Percentiles rank a stretch among this genome's conserved stretches.
Conservation (phyloP, 805 yeast genomes). For the Lachancea sp. region DNA sequence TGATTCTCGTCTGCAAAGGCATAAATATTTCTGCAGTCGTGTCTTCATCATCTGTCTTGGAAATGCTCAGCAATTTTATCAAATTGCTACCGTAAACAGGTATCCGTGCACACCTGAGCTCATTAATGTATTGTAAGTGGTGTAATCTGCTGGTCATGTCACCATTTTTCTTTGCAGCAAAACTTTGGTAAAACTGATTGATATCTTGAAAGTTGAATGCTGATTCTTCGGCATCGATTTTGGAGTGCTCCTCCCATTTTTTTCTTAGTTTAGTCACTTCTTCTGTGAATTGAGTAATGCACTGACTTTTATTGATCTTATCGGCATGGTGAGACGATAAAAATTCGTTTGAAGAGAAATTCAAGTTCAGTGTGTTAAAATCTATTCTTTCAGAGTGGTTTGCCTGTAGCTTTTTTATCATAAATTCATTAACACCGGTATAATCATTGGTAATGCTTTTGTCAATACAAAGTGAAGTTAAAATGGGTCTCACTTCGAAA, state of each 20-base stretch:
- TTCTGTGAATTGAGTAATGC: constrained; percentile 40
- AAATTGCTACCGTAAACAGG: constrained; percentile 67
- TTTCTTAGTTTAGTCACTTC: constrained; percentile 40
- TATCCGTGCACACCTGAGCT: constrained; percentile 52
- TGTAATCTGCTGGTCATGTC: constrained; percentile 47
- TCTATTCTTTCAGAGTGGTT: constrained; percentile 36
- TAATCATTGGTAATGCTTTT: constrained; percentile 52
- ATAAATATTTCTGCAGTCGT: constrained; percentile 33
- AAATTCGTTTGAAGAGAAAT: constrained; percentile 43
- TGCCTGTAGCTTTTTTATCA: constrained; percentile 24
- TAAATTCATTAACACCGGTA: constrained; percentile 36
- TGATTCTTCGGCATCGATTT: constrained; percentile 16
- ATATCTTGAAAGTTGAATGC: constrained; percentile 33
- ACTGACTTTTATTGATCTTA: constrained; percentile 40
- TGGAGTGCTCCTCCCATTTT: constrained; percentile 10
- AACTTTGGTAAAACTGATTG: constrained; percentile 52
- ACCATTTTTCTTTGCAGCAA: constrained; percentile 46
- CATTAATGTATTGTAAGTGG: constrained; percentile 58
- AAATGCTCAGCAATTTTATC: constrained; percentile 36
- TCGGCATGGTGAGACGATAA: constrained; percentile 43
- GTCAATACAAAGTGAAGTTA: constrained; percentile 79
- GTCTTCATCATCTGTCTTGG: constrained; percentile 21
- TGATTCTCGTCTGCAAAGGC: constrained; percentile 38
- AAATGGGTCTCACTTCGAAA: constrained; percentile 91
- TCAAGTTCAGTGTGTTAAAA: constrained; percentile 53